Evolutionary conservation across 257 asterid species (phyloP), one percentile per base, ranked within the genome.

Genomic region (Scutellaria barbata): DNA sequence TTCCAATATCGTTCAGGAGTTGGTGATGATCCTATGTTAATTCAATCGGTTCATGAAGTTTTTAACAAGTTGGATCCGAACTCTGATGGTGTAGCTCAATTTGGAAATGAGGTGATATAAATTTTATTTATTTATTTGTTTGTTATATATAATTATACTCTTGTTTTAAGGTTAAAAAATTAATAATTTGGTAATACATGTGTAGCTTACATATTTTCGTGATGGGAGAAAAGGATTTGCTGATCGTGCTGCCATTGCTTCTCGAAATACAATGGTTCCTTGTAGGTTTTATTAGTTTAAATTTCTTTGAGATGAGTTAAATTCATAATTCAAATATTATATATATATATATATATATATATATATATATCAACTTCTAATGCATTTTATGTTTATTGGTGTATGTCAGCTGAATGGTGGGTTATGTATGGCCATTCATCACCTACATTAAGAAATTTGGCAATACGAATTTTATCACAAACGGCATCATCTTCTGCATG

Each of bases 191-290:
- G 60, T 53, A 1, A 17, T 53, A 5, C 2, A 53, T 2, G 1
- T 17, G 35, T 53, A 53, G 37, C 33, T 53, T 7, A 53, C 35
- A 8, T 18, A 53, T 17, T 53, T 53, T 53, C 60, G 37, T 17
- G 60, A 53, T 17, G 37, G 60, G 25, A 53, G 13, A 53, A 53
- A 53, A 53, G 35, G 35, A 53, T 53, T 53, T 53, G 37, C 8
- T 20, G 33, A 53, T 53, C 37, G 5, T 8, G 10, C 37, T 53
- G 35, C 35, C 2, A 8, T 53, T 18, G 37, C 35, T 6, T 17
- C 60, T 53, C 60, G 60, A 53, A 17, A 1, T 18, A 53, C 60
- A 18, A 53, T 53, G 35, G 12, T 8, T 0, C 13, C 60, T 2
- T 8, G 60, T 53, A 53, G 7, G 60, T 18, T 20, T 18, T 53